Evolutionary conservation across 2,329 filamentous ascomycete genomes (phyloP).

Genomic region (Talaromyces verruculosus): DNA sequence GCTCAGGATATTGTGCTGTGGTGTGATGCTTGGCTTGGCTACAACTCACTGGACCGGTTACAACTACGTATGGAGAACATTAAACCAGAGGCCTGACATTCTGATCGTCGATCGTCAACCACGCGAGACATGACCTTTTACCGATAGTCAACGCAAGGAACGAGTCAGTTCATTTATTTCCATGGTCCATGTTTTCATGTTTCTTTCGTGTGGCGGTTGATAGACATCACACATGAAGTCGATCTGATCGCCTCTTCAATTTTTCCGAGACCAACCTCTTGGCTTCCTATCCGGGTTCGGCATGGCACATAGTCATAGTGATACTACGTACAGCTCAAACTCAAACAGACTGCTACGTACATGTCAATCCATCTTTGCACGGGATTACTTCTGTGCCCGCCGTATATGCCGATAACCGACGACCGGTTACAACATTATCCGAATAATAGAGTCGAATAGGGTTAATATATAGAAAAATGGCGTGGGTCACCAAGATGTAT

Average conservation of each 20-base stretch:
- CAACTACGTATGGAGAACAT: not conserved
- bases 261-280: slow-evolving; percentile 10
- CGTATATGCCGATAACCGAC: not conserved
- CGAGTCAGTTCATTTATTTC: not conserved
- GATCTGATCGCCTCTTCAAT: not conserved
- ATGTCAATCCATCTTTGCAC: not conserved
- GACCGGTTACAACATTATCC: not conserved
- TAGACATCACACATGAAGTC: not conserved
- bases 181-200: not conserved
- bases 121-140: not conserved
- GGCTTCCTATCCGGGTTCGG: not conserved
- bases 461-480: not conserved
- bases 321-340: not conserved
- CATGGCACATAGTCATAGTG: not conserved
- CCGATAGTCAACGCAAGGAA: not conserved
- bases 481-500: not conserved
- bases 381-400: not conserved
- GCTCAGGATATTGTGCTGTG: not conserved
- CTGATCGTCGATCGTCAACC: slow-evolving; percentile 2
- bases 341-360: not conserved
- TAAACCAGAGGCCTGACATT: not conserved
- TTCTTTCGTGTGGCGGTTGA: not conserved
- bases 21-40: not conserved
- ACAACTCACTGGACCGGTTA: not conserved
- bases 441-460: not conserved